Percentiles rank a stretch among this genome's conserved stretches.
These are phyloP conservation scores for Fusarium sp. DNA, from an alignment of 2,329 filamentous ascomycete species.

Conservation along the genomic window DNA sequence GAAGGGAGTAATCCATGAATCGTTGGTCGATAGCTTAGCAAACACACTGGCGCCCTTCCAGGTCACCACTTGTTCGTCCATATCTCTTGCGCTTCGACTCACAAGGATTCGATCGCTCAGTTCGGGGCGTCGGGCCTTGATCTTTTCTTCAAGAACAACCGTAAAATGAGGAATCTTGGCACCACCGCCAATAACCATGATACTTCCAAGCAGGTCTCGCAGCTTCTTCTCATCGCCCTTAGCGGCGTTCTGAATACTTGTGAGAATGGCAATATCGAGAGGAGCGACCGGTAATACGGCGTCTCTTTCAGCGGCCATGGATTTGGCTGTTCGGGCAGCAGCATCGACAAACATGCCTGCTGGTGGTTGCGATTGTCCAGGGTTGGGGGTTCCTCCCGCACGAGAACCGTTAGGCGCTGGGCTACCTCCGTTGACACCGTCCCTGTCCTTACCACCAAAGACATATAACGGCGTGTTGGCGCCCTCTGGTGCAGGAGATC, in stretches of 20 bases:
- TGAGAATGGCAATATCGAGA: slow-evolving; percentile 89
- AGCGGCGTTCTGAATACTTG: slow-evolving; percentile 87
- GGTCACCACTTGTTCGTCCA: slow-evolving; percentile 96
- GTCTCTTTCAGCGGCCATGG: slow-evolving; percentile 78
- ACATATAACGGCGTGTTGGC: slow-evolving; percentile 74
- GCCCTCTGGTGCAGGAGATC: slow-evolving; percentile 87
- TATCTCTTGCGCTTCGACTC: slow-evolving; percentile 82
- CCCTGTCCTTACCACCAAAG: slow-evolving; percentile 60
- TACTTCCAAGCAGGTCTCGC: slow-evolving; percentile 87
- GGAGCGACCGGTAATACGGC: slow-evolving; percentile 84
- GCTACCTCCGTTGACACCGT: slow-evolving; percentile 61
- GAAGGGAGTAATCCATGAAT: slow-evolving; percentile 89
- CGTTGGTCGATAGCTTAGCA: slow-evolving; percentile 90
- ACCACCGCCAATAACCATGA: slow-evolving; percentile 91
- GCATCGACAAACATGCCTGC: slow-evolving; percentile 64
- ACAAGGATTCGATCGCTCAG: slow-evolving; percentile 71
- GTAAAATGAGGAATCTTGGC: slow-evolving; percentile 85
- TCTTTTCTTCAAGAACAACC: slow-evolving; percentile 83
- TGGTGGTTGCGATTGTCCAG: slow-evolving; percentile 55
- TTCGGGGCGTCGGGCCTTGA: slow-evolving; percentile 75
- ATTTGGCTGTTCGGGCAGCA: slow-evolving; percentile 62
- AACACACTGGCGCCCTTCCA: slow-evolving; percentile 99
- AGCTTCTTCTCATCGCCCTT: slow-evolving; percentile 93
- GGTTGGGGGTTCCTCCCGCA: slow-evolving; percentile 60
- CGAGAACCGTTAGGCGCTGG: slow-evolving; percentile 66